Conservation (phyloP, 352 stramenopile species). For the Globisporangium nagaii region DNA sequence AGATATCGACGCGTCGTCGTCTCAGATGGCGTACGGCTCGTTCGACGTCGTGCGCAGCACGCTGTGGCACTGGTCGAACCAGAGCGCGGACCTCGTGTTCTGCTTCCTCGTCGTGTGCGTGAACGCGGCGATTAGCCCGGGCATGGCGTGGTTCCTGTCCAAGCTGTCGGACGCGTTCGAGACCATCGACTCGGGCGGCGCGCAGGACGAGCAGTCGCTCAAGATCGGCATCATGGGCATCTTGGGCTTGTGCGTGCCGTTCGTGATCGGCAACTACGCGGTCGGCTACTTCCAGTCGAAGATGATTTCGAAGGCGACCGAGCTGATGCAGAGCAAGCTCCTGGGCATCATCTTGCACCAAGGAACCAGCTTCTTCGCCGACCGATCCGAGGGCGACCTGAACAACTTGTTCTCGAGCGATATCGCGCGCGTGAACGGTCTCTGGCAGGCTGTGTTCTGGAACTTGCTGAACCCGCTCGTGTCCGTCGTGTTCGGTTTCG, state of each 20-base stretch:
- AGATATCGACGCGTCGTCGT: conserved; percentile 81
- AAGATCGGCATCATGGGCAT: conserved; percentile 73
- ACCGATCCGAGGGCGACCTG: conserved; percentile 80
- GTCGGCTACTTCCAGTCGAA: conserved; percentile 89
- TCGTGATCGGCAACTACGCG: conserved; percentile 81
- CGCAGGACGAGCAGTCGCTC: conserved; percentile 40
- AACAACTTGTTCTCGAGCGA: conserved; percentile 89
- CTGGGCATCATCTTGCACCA: conserved; percentile 80
- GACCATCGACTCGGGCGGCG: conserved; percentile 26
- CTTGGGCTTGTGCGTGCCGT: conserved; percentile 72
- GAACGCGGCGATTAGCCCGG: conserved; percentile 77
- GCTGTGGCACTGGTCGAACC: conserved; percentile 83
- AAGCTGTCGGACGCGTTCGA: conserved; percentile 73
- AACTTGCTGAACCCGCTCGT: conserved; percentile 81
- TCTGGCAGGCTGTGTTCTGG: conserved; percentile 88
- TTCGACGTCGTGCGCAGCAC: conserved; percentile 74
- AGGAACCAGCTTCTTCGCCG: conserved; percentile 74
- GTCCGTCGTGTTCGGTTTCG: conserved; percentile 78
- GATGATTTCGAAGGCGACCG: conserved; percentile 87
- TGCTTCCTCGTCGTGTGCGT: conserved; percentile 80
- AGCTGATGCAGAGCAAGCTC: conserved; percentile 65
- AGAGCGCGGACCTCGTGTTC: conserved; percentile 63
- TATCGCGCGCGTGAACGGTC: conserved; percentile 74
- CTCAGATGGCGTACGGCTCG: conserved; percentile 64
- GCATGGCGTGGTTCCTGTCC: conserved; percentile 69